phyloP scores from a whole-genome alignment of 2,329 filamentous ascomycete genomes.

The Trichoderma sp. region DNA sequence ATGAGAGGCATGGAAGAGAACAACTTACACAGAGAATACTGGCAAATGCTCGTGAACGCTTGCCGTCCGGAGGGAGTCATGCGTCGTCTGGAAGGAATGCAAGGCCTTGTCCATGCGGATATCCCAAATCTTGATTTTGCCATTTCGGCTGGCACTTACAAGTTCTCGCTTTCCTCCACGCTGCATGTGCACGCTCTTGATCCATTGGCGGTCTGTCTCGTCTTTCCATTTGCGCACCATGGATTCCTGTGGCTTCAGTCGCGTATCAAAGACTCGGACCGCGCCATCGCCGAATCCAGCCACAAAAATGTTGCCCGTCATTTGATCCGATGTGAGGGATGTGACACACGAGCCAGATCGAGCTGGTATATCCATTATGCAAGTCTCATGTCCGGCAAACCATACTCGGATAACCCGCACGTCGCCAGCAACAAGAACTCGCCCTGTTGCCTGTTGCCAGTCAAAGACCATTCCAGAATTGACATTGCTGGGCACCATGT shows the following conservation, averaged over 20 bases:
- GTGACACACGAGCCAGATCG: slow-evolving; percentile 95
- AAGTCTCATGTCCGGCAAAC: slow-evolving; percentile 93
- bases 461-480: slow-evolving; percentile 97
- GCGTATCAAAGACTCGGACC: slow-evolving; percentile 90
- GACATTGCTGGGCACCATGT: slow-evolving; percentile 90
- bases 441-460: slow-evolving; percentile 97
- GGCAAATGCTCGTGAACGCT: slow-evolving; percentile 96
- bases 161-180: slow-evolving; percentile 91
- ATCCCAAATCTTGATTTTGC: slow-evolving; percentile 95
- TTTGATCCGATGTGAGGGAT: slow-evolving; percentile 93
- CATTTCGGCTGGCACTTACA: slow-evolving; percentile 85
- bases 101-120: slow-evolving; percentile 82
- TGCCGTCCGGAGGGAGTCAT: slow-evolving; percentile 77
- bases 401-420: slow-evolving; percentile 94
- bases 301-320: slow-evolving; percentile 94
- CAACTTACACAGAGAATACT: slow-evolving; percentile 85
- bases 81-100: slow-evolving; percentile 72
- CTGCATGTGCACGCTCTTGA: slow-evolving; percentile 95
- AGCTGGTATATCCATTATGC: slow-evolving; percentile 89
- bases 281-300: slow-evolving; percentile 96
- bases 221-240: slow-evolving; percentile 99
- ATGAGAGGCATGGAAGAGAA: background rate
- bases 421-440: slow-evolving; percentile 92
- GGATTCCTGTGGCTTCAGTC: slow-evolving; percentile 77
- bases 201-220: slow-evolving; percentile 81